Percentiles rank a stretch among this genome's conserved stretches.
Conservation (phyloP, 2,329 filamentous ascomycete genomes). For the Colletotrichum brevisporum region DNA sequence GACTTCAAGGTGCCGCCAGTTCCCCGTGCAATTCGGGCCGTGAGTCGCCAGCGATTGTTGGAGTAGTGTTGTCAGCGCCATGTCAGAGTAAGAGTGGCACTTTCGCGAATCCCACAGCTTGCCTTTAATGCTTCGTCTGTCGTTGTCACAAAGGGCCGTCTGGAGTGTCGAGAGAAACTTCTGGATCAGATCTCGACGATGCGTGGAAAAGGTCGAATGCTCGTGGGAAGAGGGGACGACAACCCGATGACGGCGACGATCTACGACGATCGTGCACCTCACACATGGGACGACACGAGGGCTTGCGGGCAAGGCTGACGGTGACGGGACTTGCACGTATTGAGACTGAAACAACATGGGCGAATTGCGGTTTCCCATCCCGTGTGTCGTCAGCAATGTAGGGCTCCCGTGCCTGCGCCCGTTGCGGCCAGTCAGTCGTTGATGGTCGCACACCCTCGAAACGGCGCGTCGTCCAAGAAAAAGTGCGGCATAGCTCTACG, state of each 20-base stretch:
- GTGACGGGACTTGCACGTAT: not conserved
- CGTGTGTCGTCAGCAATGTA: conserved; percentile 14
- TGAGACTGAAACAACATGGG: conserved; percentile 17
- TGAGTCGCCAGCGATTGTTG: not conserved
- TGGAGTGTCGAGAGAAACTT: conserved; percentile 28
- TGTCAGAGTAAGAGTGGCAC: not conserved
- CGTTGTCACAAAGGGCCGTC: not conserved
- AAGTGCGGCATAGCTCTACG: conserved; percentile 3
- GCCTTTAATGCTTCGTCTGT: not conserved
- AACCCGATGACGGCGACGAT: conserved; percentile 28
- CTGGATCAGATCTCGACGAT: conserved; percentile 30
- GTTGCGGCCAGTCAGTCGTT: conserved; percentile 8
- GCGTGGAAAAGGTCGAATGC: conserved; percentile 10
- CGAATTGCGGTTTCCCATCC: conserved; percentile 11
- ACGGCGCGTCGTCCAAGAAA: conserved; percentile 28
- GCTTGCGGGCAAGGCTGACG: conserved; percentile 11
- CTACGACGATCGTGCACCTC: conserved; percentile 20
- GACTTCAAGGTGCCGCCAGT: too few relatives aligned
- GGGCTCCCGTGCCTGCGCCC: conserved; percentile 1
- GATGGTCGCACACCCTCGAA: conserved; percentile 21
- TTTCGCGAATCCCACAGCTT: conserved; percentile 11
- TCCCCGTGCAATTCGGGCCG: not conserved
- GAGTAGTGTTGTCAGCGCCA: not conserved
- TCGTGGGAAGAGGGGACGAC: conserved; percentile 32
- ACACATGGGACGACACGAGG: conserved; percentile 31